A percentile compares a stretch with the other conserved stretches of the same genome.
Conservation (phyloP, 306 rosid genomes). For the Sechiopsis laciniata region DNA sequence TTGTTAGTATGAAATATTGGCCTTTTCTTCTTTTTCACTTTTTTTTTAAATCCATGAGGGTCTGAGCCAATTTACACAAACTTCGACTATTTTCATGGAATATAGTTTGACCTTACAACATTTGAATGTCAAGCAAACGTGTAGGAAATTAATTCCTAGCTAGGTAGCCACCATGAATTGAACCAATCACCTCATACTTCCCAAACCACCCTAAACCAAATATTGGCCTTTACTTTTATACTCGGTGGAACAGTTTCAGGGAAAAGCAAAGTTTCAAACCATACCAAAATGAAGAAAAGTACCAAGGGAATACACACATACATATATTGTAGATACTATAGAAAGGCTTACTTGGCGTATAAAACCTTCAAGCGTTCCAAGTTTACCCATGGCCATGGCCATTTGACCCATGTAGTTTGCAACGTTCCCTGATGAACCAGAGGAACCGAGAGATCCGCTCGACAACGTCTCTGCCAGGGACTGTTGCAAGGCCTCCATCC, state of each 20-base stretch:
- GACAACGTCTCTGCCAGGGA: conserved; percentile 85
- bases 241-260: not conserved
- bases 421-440: conserved; percentile 81
- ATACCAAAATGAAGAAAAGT: not conserved
- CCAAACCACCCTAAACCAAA: not conserved
- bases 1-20: not conserved
- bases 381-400: conserved; percentile 99
- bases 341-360: conserved; percentile 70
- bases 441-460: conserved; percentile 60
- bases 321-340: not conserved
- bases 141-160: too few species aligned
- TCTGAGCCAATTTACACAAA: too few species aligned
- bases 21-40: not conserved
- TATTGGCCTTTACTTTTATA: not conserved
- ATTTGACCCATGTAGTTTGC: conserved; percentile 98
- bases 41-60: too few species aligned
- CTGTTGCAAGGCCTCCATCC: conserved; percentile 96
- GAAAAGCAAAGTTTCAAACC: not conserved
- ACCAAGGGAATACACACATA: not conserved
- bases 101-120: too few species aligned
- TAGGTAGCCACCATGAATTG: too few species aligned
- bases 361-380: conserved; percentile 85
- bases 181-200: too few species aligned
- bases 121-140: too few species aligned
- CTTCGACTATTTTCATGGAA: too few species aligned